These are phyloP conservation scores for Malus hybrid DNA, from an alignment of 331 rosid species.

Conservation along the genomic window DNA sequence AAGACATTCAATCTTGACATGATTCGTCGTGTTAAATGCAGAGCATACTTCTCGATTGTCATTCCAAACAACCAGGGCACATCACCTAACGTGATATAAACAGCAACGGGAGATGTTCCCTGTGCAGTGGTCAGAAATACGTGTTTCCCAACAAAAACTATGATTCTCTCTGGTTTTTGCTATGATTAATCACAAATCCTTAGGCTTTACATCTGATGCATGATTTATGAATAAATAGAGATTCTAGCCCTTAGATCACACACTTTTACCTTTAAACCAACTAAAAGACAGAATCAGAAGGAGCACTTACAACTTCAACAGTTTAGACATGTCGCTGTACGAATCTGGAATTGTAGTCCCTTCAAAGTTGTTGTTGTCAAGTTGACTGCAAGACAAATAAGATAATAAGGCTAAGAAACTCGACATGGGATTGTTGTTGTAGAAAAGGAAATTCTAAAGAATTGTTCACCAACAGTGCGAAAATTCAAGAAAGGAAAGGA, in stretches of 20 bases:
- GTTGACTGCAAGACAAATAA: conserved; percentile 66
- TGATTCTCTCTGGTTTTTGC: background rate
- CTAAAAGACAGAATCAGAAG: conserved; percentile 11
- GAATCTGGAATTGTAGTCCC: conserved; percentile 60
- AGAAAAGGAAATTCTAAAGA: background rate
- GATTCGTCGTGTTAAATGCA: background rate
- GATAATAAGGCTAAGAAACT: conserved; percentile 1
- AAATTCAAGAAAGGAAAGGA: background rate
- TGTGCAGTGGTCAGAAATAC: background rate
- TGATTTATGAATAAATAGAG: conserved; percentile 3
- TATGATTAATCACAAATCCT: background rate
- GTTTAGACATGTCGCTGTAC: conserved; percentile 53
- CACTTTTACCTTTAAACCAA: conserved; percentile 4
- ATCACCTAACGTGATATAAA: background rate
- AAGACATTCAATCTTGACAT: background rate
- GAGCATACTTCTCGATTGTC: background rate
- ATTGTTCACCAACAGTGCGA: background rate
- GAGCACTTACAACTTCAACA: conserved; percentile 78
- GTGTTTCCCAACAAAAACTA: background rate
- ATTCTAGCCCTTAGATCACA: background rate
- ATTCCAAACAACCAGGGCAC: background rate
- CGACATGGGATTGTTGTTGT: background rate
- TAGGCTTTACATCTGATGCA: background rate
- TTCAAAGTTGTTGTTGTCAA: conserved; percentile 79
- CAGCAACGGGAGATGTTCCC: background rate